These are phyloP conservation scores for Crithidia acanthocephali DNA, from an alignment of 208 protist genomes.

Conservation along the genomic window DNA sequence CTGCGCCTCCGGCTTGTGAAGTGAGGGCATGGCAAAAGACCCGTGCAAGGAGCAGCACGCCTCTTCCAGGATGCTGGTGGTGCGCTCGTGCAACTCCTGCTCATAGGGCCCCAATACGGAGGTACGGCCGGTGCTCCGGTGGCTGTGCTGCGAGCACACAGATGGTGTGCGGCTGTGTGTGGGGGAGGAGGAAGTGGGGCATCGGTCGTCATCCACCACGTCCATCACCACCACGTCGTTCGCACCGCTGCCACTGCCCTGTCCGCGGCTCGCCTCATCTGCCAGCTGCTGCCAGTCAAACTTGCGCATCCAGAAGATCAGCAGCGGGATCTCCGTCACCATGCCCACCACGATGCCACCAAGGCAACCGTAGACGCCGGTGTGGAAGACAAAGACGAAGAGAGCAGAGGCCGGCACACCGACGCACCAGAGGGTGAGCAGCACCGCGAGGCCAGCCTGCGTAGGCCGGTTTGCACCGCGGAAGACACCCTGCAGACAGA, in stretches of 20 bases:
- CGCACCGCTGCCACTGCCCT: constrained; percentile 8
- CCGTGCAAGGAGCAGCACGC: constrained; percentile 33
- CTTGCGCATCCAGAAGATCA: constrained; percentile 46
- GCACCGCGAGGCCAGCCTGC: constrained; percentile 52
- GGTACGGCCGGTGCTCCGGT: neutral
- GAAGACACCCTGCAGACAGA: constrained; percentile 73
- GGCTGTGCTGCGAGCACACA: constrained; percentile 11
- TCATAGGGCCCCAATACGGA: constrained; percentile 5
- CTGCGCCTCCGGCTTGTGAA: neutral
- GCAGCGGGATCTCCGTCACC: constrained; percentile 55
- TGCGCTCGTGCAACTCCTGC: constrained; percentile 33
- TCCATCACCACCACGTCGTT: constrained; percentile 26
- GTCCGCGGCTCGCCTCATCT: constrained; percentile 27
- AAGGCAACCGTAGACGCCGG: constrained; percentile 57
- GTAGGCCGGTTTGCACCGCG: constrained; percentile 55
- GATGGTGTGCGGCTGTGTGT: constrained; percentile 20
- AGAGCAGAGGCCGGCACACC: constrained; percentile 60
- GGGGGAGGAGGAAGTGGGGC: neutral
- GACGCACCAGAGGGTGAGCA: constrained; percentile 70
- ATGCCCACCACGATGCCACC: constrained; percentile 61
- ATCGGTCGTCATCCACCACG: neutral
- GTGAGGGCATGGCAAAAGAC: constrained; percentile 25
- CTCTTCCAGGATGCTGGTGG: constrained; percentile 30
- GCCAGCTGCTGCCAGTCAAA: constrained; percentile 66
- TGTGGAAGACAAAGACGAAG: constrained; percentile 51